These are phyloP conservation scores for Gossypium schwendimanii DNA, from an alignment of 441 rosid genomes.

Conservation along the genomic window DNA sequence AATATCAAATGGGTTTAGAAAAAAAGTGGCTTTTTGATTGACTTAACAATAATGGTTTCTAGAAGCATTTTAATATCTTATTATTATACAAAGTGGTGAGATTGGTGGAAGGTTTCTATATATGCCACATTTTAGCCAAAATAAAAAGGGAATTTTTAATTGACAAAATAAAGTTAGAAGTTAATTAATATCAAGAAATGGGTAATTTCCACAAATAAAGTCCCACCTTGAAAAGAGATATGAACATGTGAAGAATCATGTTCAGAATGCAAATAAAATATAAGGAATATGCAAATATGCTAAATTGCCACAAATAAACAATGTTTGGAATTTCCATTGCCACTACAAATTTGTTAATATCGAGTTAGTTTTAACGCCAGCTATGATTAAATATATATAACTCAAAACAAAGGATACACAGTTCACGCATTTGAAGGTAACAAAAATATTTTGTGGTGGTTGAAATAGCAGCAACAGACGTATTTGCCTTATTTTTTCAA, in stretches of 20 bases:
- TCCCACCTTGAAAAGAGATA: slow-evolving; percentile 1
- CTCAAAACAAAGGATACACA: no score
- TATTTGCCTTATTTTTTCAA: no score
- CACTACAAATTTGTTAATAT: no score
- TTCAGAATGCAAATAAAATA: background rate
- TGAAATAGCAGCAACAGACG: no score
- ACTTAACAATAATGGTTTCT: background rate
- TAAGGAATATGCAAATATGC: no score
- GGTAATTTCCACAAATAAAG: background rate
- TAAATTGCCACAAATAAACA: no score
- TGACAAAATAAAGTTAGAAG: background rate
- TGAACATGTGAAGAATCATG: background rate
- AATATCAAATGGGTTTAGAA: no score
- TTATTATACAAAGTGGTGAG: background rate
- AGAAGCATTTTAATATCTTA: background rate
- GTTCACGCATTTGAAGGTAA: no score
- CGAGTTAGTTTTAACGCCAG: no score
- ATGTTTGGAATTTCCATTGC: no score
- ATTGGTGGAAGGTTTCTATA: background rate
- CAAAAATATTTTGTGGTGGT: no score
- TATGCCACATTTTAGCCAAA: background rate
- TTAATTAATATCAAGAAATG: background rate
- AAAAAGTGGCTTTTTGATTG: background rate
- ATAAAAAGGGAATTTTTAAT: background rate
- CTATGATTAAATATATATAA: no score